phyloP scores from a whole-genome alignment of 2,329 filamentous ascomycete species.

The Cadophora malorum region DNA sequence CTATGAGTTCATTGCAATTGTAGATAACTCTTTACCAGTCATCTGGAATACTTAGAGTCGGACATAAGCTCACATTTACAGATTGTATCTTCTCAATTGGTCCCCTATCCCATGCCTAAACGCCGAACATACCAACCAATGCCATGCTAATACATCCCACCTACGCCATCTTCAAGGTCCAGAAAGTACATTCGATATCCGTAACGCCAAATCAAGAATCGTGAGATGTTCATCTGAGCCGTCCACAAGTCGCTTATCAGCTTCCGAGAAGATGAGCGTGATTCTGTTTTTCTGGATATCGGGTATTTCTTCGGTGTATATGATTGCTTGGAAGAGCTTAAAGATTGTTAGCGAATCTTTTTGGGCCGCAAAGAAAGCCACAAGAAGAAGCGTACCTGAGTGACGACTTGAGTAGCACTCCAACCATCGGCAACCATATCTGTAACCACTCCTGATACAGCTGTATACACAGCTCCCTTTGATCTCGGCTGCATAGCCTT shows the following conservation, averaged over 20 bases:
- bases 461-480: conserved; percentile 69
- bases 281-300: conserved; percentile 92
- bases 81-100: not conserved
- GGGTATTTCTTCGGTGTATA: conserved; percentile 83
- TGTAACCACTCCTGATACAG: conserved; percentile 80
- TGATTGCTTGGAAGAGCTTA: conserved; percentile 80
- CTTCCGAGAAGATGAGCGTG: conserved; percentile 86
- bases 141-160: conserved; percentile 27
- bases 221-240: conserved; percentile 94
- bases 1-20: not conserved
- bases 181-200: conserved; percentile 75
- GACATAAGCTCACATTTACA: not conserved
- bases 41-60: not conserved
- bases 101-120: conserved; percentile 18
- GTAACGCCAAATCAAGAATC: conserved; percentile 82
- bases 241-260: conserved; percentile 93
- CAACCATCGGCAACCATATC: conserved; percentile 96
- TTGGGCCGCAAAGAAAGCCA: too few species aligned
- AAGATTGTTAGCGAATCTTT: conserved; percentile 19
- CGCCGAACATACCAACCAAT: conserved; percentile 22
- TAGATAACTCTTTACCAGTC: not conserved
- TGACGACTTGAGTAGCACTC: conserved; percentile 88
- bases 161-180: conserved; percentile 31
- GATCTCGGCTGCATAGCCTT: conserved; percentile 77
- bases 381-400: too few species aligned